These are phyloP conservation scores for Aureobasidium melanogenum DNA, from an alignment of 2,329 filamentous ascomycete species.

Conservation along the genomic window DNA sequence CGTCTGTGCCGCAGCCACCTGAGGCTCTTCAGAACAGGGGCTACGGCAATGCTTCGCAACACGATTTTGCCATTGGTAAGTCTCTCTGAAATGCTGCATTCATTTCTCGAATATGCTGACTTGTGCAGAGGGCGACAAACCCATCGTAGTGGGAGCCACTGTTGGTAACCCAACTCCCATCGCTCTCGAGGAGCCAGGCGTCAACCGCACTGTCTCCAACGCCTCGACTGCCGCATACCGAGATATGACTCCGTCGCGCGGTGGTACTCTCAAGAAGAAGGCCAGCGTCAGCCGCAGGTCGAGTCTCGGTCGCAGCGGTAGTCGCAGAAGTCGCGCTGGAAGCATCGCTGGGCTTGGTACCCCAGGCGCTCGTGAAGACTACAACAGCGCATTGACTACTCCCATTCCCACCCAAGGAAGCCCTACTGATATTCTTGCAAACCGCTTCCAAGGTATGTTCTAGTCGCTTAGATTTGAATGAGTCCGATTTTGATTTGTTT, in stretches of 20 bases:
- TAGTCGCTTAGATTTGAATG: not conserved
- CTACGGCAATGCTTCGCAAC: conserved; percentile 20
- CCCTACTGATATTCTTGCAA: conserved; percentile 79
- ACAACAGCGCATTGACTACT: conserved; percentile 78
- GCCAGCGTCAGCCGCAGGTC: conserved; percentile 62
- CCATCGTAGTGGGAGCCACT: conserved; percentile 46
- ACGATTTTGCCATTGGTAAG: conserved; percentile 32
- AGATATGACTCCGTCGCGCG: conserved; percentile 43
- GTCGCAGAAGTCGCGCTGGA: conserved; percentile 65
- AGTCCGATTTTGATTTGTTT: not conserved
- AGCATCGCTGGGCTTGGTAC: conserved; percentile 65
- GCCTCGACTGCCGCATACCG: conserved; percentile 35
- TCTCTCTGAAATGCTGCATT: conserved; percentile 21
- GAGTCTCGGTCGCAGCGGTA: conserved; percentile 71
- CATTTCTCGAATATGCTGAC: conserved; percentile 25
- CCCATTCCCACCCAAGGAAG: conserved; percentile 81
- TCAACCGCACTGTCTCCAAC: conserved; percentile 56
- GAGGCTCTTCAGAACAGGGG: conserved; percentile 29
- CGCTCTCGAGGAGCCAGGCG: conserved; percentile 52
- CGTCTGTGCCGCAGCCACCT: conserved; percentile 31
- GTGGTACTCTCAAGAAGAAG: conserved; percentile 84
- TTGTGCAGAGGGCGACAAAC: not conserved
- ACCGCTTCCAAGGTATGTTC: conserved; percentile 72
- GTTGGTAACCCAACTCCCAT: conserved; percentile 54
- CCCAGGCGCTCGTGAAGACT: conserved; percentile 55